A percentile compares a stretch with the other conserved stretches of the same genome.
Evolutionary conservation across 805 yeast species (phyloP).

Genomic region (Candida patagonica): DNA sequence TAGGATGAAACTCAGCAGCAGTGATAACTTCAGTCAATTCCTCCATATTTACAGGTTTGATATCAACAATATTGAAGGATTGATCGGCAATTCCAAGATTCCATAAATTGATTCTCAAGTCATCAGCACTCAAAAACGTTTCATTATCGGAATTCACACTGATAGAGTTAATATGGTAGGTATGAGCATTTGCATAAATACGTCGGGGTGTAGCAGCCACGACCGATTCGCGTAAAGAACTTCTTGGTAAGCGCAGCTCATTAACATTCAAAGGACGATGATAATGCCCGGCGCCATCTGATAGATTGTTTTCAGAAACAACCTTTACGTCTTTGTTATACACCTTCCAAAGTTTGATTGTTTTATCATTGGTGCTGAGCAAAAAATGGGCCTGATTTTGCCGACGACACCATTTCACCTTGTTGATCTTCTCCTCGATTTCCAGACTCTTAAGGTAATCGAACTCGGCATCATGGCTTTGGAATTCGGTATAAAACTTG

Average conservation of each 20-base stretch:
- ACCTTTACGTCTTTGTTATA: constrained; percentile 85
- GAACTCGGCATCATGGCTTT: constrained; percentile 96
- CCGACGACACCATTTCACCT: constrained; percentile 90
- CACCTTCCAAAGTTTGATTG: constrained; percentile 96
- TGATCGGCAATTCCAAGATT: constrained; percentile 89
- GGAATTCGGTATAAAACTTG: constrained; percentile 92
- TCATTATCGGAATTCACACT: constrained; percentile 93
- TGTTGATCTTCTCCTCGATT: constrained; percentile 96
- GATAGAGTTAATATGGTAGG: constrained; percentile 94
- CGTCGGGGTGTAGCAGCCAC: constrained; percentile 91
- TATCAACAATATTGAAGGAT: constrained; percentile 93
- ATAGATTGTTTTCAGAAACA: constrained; percentile 83
- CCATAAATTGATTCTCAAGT: constrained; percentile 92
- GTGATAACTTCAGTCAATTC: constrained; percentile 97
- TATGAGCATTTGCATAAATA: constrained; percentile 92
- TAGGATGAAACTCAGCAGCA: constrained; percentile 92
- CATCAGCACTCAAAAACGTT: constrained; percentile 88
- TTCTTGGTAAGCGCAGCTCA: constrained; percentile 68
- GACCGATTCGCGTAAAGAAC: constrained; percentile 89
- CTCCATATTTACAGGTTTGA: constrained; percentile 97
- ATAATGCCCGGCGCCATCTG: constrained; percentile 30
- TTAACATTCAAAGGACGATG: constrained; percentile 24
- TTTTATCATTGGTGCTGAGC: constrained; percentile 90
- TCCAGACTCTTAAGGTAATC: constrained; percentile 93
- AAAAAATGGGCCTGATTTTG: constrained; percentile 85